Evolutionary conservation across 352 stramenopile species (phyloP).

Genomic region (Pythium sp.): DNA sequence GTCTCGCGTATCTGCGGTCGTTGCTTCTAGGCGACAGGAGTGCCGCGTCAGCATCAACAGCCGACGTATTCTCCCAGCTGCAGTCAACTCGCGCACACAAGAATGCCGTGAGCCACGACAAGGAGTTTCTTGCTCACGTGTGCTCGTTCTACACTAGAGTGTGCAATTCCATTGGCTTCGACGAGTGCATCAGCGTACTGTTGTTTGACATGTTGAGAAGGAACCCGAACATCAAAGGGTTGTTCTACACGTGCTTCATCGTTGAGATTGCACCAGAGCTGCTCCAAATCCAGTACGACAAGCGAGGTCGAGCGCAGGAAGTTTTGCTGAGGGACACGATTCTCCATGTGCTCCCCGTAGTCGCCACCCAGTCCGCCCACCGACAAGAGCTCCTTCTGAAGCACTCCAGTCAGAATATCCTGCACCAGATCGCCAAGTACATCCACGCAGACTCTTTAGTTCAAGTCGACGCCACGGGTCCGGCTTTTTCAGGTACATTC

Average conservation of each 20-base stretch:
- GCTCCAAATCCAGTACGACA: conserved; percentile 32
- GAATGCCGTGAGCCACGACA: conserved; percentile 29
- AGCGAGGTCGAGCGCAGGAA: conserved; percentile 18
- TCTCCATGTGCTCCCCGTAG: conserved; percentile 27
- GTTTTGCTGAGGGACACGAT: conserved; percentile 26
- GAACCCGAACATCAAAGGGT: conserved; percentile 38
- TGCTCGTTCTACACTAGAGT: conserved; percentile 36
- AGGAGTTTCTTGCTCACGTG: conserved; percentile 39
- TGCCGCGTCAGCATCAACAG: neutral
- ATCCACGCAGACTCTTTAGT: neutral
- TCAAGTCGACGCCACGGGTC: neutral
- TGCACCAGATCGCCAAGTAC: neutral
- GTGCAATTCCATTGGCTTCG: conserved; percentile 24
- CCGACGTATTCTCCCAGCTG: neutral
- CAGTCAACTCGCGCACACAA: neutral
- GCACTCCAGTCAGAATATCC: neutral
- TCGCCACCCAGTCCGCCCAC: conserved; percentile 12
- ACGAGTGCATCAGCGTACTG: conserved; percentile 31
- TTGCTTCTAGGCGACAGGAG: neutral
- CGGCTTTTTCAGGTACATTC: neutral
- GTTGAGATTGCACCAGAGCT: conserved; percentile 32
- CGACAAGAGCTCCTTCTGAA: neutral
- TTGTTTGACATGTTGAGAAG: conserved; percentile 41
- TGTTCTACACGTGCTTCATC: conserved; percentile 40
- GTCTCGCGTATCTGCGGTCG: neutral